A percentile compares a stretch with the other conserved stretches of the same genome.
phyloP scores from a whole-genome alignment of 768 basidiomycete species.

The Lactarius psammicola region DNA sequence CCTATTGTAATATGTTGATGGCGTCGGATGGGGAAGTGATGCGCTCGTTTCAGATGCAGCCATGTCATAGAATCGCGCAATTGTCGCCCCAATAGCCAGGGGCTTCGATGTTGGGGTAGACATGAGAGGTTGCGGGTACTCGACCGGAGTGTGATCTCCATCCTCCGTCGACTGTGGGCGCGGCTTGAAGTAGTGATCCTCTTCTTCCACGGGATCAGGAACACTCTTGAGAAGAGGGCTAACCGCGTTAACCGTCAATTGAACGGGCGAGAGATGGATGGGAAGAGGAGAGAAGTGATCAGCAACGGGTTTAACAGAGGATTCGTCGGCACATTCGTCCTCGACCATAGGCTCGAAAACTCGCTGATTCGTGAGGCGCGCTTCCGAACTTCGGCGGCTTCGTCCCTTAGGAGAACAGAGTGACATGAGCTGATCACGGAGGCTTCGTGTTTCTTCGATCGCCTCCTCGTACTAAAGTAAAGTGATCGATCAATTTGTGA shows the following conservation, averaged over 20 bases:
- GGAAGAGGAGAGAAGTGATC: slow-evolving; percentile 29
- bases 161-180: slow-evolving; percentile 17
- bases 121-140: slow-evolving; percentile 16
- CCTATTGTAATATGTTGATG: slow-evolving; percentile 25
- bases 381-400: slow-evolving; percentile 20
- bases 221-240: slow-evolving; percentile 23
- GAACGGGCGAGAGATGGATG: slow-evolving; percentile 28
- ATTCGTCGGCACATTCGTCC: slow-evolving; percentile 22
- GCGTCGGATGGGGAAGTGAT: slow-evolving; percentile 27
- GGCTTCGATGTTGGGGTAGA: slow-evolving; percentile 21
- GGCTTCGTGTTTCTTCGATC: slow-evolving; percentile 25
- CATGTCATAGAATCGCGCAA: slow-evolving; percentile 27
- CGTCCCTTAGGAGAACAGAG: slow-evolving; percentile 20
- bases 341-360: slow-evolving; percentile 24
- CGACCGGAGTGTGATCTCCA: slow-evolving; percentile 20
- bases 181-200: slow-evolving; percentile 19
- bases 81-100: slow-evolving; percentile 18
- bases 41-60: slow-evolving; percentile 22
- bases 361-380: slow-evolving; percentile 12
- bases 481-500: slow-evolving; percentile 7
- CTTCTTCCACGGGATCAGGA: slow-evolving; percentile 11
- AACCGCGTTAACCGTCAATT: slow-evolving; percentile 15
- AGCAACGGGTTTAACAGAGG: slow-evolving; percentile 6
- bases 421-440: slow-evolving; percentile 24
- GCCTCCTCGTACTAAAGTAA: slow-evolving; percentile 26